Conservation (phyloP, 2,329 filamentous ascomycete genomes). For the Aspergillus sojae region DNA sequence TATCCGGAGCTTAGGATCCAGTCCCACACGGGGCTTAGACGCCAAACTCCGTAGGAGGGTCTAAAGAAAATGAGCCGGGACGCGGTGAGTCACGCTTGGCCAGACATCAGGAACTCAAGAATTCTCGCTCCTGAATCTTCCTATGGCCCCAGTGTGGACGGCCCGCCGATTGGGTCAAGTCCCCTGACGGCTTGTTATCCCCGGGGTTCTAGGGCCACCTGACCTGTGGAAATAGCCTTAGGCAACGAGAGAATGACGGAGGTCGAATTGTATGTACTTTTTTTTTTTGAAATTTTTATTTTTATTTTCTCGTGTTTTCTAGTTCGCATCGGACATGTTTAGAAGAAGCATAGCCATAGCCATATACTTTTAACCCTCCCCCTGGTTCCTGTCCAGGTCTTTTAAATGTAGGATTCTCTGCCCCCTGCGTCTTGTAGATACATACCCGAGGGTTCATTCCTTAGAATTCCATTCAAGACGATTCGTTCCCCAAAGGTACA, state of each 20-base stretch:
- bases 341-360: neutral
- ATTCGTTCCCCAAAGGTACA: conserved; percentile 2
- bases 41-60: conserved; percentile 10
- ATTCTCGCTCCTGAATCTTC: conserved; percentile 20
- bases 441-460: conserved; percentile 1
- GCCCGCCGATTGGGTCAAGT: conserved; percentile 19
- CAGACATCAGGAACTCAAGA: conserved; percentile 11
- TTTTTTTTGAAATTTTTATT: neutral
- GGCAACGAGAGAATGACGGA: conserved; percentile 16
- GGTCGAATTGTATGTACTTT: conserved; percentile 6
- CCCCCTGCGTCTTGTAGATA: neutral
- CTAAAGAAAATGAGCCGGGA: conserved; percentile 13
- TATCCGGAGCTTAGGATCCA: neutral
- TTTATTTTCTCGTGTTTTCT: conserved; percentile 6
- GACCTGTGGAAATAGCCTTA: conserved; percentile 16
- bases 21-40: conserved; percentile 3
- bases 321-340: neutral
- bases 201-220: conserved; percentile 20
- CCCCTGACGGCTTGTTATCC: conserved; percentile 10
- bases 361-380: neutral
- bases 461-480: conserved; percentile 1
- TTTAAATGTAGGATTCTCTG: neutral
- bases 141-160: conserved; percentile 16
- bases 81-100: conserved; percentile 9
- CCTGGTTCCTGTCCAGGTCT: neutral